These are phyloP conservation scores for Mortierella sp. DNA, from an alignment of 371 early-diverging fungal species.

Conservation along the genomic window DNA sequence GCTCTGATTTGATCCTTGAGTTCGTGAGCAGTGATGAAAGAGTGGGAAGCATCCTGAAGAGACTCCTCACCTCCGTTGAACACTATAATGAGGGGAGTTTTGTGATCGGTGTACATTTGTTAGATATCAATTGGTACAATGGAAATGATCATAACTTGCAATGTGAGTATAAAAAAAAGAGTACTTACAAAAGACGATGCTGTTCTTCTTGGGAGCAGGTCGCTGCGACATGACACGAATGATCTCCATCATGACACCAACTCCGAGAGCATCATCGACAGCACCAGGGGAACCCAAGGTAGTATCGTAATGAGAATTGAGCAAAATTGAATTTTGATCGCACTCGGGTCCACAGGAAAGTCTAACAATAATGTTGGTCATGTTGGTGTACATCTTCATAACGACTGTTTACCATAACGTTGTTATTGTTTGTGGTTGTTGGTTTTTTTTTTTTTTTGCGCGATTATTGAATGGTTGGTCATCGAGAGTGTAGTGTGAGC, in stretches of 20 bases:
- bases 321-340: constrained; percentile 72
- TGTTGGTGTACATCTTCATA: constrained; percentile 74
- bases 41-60: constrained; percentile 85
- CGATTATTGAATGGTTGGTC: too few species aligned
- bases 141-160: neutral
- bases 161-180: neutral
- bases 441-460: too few species aligned
- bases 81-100: too few species aligned
- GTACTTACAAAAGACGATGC: constrained; percentile 71
- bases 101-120: too few species aligned
- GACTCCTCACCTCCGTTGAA: constrained; percentile 89
- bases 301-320: constrained; percentile 82
- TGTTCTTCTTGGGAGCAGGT: constrained; percentile 62
- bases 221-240: constrained; percentile 71
- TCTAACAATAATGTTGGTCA: constrained; percentile 80
- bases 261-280: constrained; percentile 78
- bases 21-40: constrained; percentile 76
- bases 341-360: constrained; percentile 77
- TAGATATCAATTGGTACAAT: too few species aligned
- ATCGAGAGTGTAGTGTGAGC: neutral
- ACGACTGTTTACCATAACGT: constrained; percentile 59
- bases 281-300: constrained; percentile 71
- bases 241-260: constrained; percentile 81
- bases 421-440: constrained; percentile 3
- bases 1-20: constrained; percentile 71